Evolutionary conservation across 2,329 filamentous ascomycete genomes (phyloP).

Genomic region (Xylaria sp.): DNA sequence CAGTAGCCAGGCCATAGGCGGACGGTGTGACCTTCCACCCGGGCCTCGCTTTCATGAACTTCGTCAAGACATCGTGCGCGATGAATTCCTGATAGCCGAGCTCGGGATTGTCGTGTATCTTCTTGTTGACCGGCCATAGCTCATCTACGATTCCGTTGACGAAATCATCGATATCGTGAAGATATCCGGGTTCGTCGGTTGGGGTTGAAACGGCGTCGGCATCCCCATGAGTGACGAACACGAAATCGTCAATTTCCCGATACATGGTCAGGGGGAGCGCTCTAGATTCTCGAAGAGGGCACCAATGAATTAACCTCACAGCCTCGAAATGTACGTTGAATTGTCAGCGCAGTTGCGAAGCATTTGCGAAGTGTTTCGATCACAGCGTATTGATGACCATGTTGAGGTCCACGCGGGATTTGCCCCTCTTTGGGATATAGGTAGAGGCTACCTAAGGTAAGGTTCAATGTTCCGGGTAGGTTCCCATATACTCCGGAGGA

Average conservation of each 20-base stretch:
- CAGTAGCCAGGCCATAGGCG: conserved; percentile 55
- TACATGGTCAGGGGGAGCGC: conserved; percentile 26
- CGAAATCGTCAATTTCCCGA: conserved; percentile 31
- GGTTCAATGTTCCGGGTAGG: no score
- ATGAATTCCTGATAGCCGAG: conserved; percentile 51
- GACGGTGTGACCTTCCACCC: conserved; percentile 56
- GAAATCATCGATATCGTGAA: conserved; percentile 42
- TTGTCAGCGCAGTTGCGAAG: no score
- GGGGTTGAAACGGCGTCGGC: conserved; percentile 14
- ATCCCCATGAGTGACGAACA: conserved; percentile 33
- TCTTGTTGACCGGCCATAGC: conserved; percentile 51
- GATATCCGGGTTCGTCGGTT: conserved; percentile 27
- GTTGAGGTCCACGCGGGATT: no score
- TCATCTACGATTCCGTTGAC: conserved; percentile 42
- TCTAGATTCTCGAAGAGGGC: neutral
- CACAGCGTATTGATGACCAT: no score
- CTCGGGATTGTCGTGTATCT: conserved; percentile 56
- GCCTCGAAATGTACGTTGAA: no score
- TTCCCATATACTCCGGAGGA: neutral
- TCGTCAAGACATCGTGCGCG: conserved; percentile 53
- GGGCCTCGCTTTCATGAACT: conserved; percentile 46
- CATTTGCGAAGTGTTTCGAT: no score
- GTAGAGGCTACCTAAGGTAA: neutral
- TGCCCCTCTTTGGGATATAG: neutral
- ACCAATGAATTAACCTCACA: neutral